Percentiles rank a stretch among this genome's conserved stretches.
Evolutionary conservation across 805 yeast genomes (phyloP).

Genomic region (Saccharomycopsis oosterbeekiorum): DNA sequence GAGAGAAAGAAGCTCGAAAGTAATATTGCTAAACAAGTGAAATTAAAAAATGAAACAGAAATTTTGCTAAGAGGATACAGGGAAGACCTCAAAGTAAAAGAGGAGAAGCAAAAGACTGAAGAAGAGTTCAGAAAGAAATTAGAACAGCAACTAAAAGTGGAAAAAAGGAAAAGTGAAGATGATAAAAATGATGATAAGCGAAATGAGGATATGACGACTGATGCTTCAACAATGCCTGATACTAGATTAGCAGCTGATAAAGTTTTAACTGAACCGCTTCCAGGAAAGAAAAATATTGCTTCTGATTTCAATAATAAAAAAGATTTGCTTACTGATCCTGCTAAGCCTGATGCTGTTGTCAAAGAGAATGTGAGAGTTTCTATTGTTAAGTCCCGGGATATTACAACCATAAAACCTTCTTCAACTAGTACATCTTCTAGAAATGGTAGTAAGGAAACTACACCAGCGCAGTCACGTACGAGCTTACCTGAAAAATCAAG

Average conservation of each 20-base stretch:
- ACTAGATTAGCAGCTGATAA: neutral
- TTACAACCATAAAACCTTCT: neutral
- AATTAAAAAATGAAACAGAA: conserved; percentile 8
- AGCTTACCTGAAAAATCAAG: neutral
- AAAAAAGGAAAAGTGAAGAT: neutral
- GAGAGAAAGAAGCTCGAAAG: conserved; percentile 16
- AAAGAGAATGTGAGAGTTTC: neutral
- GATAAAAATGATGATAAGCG: neutral
- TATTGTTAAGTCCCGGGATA: neutral
- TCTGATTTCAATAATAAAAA: neutral
- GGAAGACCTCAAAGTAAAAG: conserved; percentile 12
- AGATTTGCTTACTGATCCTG: neutral
- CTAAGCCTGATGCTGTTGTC: neutral
- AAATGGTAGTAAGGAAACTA: neutral
- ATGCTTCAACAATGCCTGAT: neutral
- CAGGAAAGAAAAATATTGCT: neutral
- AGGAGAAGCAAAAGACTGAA: conserved; percentile 15
- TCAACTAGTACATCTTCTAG: neutral
- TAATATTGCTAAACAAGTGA: conserved; percentile 14
- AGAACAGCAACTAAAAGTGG: neutral
- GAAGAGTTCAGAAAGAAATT: conserved; percentile 11
- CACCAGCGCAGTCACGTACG: neutral
- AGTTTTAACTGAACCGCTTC: neutral
- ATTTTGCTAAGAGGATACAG: neutral
- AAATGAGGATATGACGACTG: neutral